phyloP scores from a whole-genome alignment of 306 rosid species.

The Geum urbanum region DNA sequence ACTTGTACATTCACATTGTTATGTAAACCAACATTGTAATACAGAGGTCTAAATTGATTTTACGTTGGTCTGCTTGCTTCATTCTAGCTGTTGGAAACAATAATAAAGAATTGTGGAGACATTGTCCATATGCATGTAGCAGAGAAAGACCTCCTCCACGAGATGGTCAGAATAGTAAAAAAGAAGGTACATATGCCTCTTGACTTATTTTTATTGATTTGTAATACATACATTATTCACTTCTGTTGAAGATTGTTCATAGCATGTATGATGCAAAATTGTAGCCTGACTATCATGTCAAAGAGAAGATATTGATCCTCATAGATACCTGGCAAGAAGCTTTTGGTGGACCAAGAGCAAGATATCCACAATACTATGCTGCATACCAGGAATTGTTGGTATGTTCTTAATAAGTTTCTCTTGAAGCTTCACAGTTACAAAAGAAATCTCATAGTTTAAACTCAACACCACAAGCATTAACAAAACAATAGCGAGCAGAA shows the following conservation, averaged over 20 bases:
- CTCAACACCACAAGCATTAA: background rate
- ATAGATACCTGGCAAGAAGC: slow-evolving; percentile 99
- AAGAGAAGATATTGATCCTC: slow-evolving; percentile 81
- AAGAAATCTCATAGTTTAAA: background rate
- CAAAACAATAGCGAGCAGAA: background rate
- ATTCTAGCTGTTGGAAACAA: slow-evolving; percentile 87
- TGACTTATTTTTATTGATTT: slow-evolving; percentile 21
- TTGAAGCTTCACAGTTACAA: slow-evolving; percentile 6
- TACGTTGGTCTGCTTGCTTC: slow-evolving; percentile 36
- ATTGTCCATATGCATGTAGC: slow-evolving; percentile 98
- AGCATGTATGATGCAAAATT: slow-evolving; percentile 34
- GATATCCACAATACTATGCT: slow-evolving; percentile 90
- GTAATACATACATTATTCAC: slow-evolving; percentile 18
- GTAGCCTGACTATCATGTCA: slow-evolving; percentile 85
- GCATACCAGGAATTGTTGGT: slow-evolving; percentile 96
- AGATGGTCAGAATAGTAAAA: slow-evolving; percentile 86
- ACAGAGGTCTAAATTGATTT: slow-evolving; percentile 38
- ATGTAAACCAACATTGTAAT: slow-evolving; percentile 20
- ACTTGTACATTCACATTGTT: slow-evolving; percentile 9
- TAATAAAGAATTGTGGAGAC: slow-evolving; percentile 94
- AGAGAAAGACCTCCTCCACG: slow-evolving; percentile 86
- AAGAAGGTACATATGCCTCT: slow-evolving; percentile 62
- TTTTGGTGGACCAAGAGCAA: slow-evolving; percentile 93
- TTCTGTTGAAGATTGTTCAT: slow-evolving; percentile 26
- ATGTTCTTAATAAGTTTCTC: slow-evolving; percentile 21